Evolutionary conservation across 495 filamentous ascomycete genomes (phyloP).

Genomic region (Emericellopsis terricola): DNA sequence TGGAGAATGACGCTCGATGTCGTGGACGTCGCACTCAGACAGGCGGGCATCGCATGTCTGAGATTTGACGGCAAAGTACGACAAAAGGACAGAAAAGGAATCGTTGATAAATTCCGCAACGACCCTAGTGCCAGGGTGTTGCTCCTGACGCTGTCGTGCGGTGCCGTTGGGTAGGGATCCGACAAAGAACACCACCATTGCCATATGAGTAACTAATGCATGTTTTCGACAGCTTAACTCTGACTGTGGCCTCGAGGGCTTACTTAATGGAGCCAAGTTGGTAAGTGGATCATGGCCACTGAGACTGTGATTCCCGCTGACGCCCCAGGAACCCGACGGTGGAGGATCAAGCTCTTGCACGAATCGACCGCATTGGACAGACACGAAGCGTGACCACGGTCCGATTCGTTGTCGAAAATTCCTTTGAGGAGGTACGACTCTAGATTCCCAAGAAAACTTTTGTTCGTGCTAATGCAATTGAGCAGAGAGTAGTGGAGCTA

Average conservation of each 20-base stretch:
- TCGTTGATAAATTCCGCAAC: conserved; percentile 13
- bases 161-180: conserved; percentile 18
- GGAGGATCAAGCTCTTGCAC: conserved; percentile 22
- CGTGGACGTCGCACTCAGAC: conserved; percentile 14
- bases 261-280: conserved; percentile 25
- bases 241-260: conserved; percentile 18
- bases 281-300: conserved; percentile 3
- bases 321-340: conserved; percentile 18
- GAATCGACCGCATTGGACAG: conserved; percentile 21
- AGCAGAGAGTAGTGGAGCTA: conserved; percentile 11
- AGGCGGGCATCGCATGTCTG: conserved; percentile 10
- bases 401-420: conserved; percentile 14
- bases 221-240: conserved; percentile 11
- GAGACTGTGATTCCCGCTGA: not conserved
- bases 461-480: not conserved
- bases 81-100: conserved; percentile 13
- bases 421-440: conserved; percentile 17
- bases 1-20: conserved; percentile 27
- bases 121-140: conserved; percentile 14
- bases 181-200: not conserved
- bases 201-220: not conserved
- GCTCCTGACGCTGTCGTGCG: conserved; percentile 22
- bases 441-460: not conserved
- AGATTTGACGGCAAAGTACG: conserved; percentile 27
- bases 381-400: conserved; percentile 18